Evolutionary conservation across 441 rosid species (phyloP).

Genomic region (Breynia disticha): DNA sequence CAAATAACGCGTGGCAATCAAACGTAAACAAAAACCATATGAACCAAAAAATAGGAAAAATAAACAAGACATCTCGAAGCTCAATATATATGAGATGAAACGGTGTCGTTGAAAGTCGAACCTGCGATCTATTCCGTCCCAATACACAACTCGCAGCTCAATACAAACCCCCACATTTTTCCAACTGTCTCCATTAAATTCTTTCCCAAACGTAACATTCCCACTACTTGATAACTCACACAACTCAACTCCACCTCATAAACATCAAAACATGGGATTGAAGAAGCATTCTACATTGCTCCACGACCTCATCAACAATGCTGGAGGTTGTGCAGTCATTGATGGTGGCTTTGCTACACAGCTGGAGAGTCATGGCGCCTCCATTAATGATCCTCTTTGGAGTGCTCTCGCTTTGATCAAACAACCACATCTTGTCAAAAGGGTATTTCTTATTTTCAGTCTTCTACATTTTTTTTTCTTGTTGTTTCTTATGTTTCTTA

Average conservation of each 20-base stretch:
- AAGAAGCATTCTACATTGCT: slow-evolving; percentile 19
- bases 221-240: no score
- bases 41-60: no score
- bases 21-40: no score
- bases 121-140: slow-evolving; percentile 14
- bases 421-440: slow-evolving; percentile 55
- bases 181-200: slow-evolving; percentile 7
- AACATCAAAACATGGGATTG: slow-evolving; percentile 28
- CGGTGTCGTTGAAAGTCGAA: slow-evolving; percentile 7
- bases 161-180: not conserved
- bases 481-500: not conserved
- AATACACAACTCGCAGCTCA: slow-evolving; percentile 3
- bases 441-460: slow-evolving; percentile 21
- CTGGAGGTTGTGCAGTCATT: slow-evolving; percentile 82
- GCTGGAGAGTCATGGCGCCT: slow-evolving; percentile 78
- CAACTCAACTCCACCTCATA: no score
- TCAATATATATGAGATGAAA: not conserved
- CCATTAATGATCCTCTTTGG: slow-evolving; percentile 84
- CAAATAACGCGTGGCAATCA: no score
- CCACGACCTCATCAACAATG: slow-evolving; percentile 45
- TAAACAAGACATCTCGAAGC: not conserved
- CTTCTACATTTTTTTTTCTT: not conserved
- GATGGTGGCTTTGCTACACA: slow-evolving; percentile 93
- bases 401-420: slow-evolving; percentile 76
- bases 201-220: not conserved